phyloP scores from a whole-genome alignment of 768 basidiomycete genomes.

The Suillus fuscotomentosus region DNA sequence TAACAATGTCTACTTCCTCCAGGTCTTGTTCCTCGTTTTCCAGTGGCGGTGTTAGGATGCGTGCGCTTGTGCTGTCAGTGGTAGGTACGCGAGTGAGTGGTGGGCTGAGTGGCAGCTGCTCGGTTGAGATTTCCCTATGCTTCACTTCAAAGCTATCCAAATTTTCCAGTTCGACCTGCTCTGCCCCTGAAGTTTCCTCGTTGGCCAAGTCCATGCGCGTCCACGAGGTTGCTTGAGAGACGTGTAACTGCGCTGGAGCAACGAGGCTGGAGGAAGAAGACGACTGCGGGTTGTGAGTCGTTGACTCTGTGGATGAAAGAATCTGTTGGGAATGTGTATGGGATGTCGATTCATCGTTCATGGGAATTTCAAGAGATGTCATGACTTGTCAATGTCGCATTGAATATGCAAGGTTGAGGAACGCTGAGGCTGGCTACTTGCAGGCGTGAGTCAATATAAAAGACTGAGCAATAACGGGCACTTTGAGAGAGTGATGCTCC shows the following conservation, averaged over 20 bases:
- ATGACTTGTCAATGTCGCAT: constrained; percentile 22
- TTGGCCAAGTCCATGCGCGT: constrained; percentile 14
- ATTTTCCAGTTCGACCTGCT: constrained; percentile 9
- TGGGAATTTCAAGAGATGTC: constrained; percentile 26
- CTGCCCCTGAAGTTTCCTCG: constrained; percentile 1
- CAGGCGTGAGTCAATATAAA: neutral
- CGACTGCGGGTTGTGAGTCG: neutral
- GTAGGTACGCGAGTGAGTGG: constrained; percentile 28
- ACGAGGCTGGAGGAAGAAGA: constrained; percentile 18
- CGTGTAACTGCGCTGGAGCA: constrained; percentile 9
- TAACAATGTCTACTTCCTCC: constrained; percentile 22
- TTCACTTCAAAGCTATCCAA: neutral
- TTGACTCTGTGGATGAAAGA: constrained; percentile 4
- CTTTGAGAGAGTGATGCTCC: neutral
- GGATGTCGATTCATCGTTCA: constrained; percentile 15
- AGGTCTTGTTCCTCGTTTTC: constrained; percentile 4
- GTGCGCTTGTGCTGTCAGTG: constrained; percentile 10
- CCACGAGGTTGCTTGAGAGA: constrained; percentile 29
- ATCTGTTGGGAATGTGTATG: neutral
- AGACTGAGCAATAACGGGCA: neutral
- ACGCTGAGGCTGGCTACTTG: neutral
- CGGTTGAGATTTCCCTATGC: constrained; percentile 8
- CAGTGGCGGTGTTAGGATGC: constrained; percentile 2
- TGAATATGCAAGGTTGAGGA: constrained; percentile 2
- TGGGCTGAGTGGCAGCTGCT: constrained; percentile 30